Evolutionary conservation across 1,139 yeast species (phyloP).

Genomic region (Sugiyamaella castrensis): DNA sequence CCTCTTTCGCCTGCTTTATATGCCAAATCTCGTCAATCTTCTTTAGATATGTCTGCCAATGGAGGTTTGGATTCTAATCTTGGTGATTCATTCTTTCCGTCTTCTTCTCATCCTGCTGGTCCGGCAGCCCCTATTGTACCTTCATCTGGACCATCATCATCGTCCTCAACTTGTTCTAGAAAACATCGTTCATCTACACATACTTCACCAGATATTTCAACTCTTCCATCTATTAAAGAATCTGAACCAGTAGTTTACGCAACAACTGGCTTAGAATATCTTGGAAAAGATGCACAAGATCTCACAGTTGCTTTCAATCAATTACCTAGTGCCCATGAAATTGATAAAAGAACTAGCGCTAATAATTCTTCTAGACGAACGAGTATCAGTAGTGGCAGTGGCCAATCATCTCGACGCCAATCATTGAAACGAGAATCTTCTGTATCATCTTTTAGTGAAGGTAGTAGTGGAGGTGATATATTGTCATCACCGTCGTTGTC

Average conservation of each 20-base stretch:
- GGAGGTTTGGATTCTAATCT: background rate
- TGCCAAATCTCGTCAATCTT: conserved; percentile 31
- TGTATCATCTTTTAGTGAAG: conserved; percentile 4
- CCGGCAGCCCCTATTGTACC: conserved; percentile 13
- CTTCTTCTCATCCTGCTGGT: background rate
- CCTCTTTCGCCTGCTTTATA: conserved; percentile 56
- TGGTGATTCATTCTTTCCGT: background rate
- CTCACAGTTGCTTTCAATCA: conserved; percentile 43
- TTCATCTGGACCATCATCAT: conserved; percentile 8
- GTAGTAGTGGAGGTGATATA: background rate
- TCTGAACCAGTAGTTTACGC: conserved; percentile 24
- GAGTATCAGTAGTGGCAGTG: conserved; percentile 37
- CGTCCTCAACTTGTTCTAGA: conserved; percentile 10
- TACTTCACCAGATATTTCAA: conserved; percentile 20
- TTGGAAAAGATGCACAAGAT: conserved; percentile 48
- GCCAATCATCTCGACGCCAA: conserved; percentile 18
- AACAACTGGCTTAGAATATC: conserved; percentile 26
- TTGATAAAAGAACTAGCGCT: conserved; percentile 9
- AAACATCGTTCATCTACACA: conserved; percentile 14
- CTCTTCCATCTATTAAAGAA: conserved; percentile 27
- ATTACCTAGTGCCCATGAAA: conserved; percentile 21
- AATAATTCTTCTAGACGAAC: conserved; percentile 24
- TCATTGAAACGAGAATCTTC: conserved; percentile 10
- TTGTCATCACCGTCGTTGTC: conserved; percentile 5
- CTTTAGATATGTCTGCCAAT: background rate